phyloP scores from a whole-genome alignment of 768 basidiomycete genomes.

The Lactarius akahatsu region DNA sequence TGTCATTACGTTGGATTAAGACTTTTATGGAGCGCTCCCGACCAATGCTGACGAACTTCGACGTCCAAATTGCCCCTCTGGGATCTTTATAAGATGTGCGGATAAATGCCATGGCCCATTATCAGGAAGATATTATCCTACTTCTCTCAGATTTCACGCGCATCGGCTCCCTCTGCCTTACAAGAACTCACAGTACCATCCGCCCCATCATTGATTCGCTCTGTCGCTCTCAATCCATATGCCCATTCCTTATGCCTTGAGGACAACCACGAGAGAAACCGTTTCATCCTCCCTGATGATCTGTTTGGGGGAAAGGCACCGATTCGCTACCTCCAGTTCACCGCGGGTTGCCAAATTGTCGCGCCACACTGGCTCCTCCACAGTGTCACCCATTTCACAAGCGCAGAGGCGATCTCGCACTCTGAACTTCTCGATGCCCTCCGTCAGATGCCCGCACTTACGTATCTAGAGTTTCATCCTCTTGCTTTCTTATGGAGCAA shows the following conservation, averaged over 20 bases:
- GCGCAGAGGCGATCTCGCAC: not conserved
- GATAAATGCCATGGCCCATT: too few relatives aligned
- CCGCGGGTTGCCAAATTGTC: not conserved
- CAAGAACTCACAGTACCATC: too few relatives aligned
- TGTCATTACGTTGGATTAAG: not conserved
- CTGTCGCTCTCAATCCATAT: not conserved
- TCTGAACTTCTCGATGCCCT: not conserved
- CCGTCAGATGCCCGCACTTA: not conserved
- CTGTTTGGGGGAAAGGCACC: not conserved
- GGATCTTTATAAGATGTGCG: too few relatives aligned
- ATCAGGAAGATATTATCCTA: too few relatives aligned
- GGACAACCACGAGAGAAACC: accelerated
- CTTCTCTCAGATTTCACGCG: not conserved
- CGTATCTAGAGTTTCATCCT: not conserved
- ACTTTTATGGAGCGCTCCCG: not conserved
- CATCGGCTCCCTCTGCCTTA: not conserved
- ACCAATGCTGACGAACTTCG: not conserved
- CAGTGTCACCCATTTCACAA: not conserved
- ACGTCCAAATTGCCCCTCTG: not conserved
- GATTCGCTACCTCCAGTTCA: not conserved
- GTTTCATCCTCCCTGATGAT: not conserved
- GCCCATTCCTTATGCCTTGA: not conserved
- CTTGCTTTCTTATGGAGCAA: not conserved
- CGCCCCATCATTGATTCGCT: not conserved
- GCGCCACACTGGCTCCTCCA: not conserved